phyloP scores from a whole-genome alignment of 768 basidiomycete species.

The Pleurotus citrinopileatus region DNA sequence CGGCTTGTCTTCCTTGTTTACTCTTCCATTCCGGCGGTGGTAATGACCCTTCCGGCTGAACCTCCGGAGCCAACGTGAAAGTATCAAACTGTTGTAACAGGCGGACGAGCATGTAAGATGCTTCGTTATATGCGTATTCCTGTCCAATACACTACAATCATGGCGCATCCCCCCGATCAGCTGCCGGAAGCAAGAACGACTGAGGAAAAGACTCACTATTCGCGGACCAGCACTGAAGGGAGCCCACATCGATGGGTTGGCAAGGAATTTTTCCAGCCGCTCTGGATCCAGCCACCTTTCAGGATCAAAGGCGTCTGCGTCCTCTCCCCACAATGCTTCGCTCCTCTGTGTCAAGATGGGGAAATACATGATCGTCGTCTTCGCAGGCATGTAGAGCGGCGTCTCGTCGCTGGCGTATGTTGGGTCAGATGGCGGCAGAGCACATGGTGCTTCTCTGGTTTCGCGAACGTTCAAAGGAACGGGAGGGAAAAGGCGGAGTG shows the following conservation, averaged over 20 bases:
- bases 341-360: constrained; percentile 68
- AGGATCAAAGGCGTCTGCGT: constrained; percentile 77
- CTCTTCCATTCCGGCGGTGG: constrained; percentile 59
- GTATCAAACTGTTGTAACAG: constrained; percentile 63
- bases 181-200: background rate
- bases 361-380: constrained; percentile 55
- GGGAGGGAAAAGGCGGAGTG: constrained; percentile 74
- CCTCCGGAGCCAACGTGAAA: constrained; percentile 58
- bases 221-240: constrained; percentile 75
- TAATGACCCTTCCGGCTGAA: constrained; percentile 58
- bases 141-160: constrained; percentile 59
- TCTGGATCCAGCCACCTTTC: constrained; percentile 71
- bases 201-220: constrained; percentile 31
- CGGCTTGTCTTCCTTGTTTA: constrained; percentile 43
- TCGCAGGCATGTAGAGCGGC: constrained; percentile 58
- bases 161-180: background rate
- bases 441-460: constrained; percentile 43
- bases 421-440: constrained; percentile 49
- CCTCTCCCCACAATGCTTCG: constrained; percentile 65
- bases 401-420: constrained; percentile 35
- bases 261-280: constrained; percentile 45
- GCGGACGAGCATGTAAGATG: constrained; percentile 68
- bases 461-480: constrained; percentile 73
- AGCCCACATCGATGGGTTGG: constrained; percentile 66
- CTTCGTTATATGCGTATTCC: constrained; percentile 76